These are phyloP conservation scores for Scheffersomyces ergatensis DNA, from an alignment of 805 yeast genomes.

Conservation along the genomic window DNA sequence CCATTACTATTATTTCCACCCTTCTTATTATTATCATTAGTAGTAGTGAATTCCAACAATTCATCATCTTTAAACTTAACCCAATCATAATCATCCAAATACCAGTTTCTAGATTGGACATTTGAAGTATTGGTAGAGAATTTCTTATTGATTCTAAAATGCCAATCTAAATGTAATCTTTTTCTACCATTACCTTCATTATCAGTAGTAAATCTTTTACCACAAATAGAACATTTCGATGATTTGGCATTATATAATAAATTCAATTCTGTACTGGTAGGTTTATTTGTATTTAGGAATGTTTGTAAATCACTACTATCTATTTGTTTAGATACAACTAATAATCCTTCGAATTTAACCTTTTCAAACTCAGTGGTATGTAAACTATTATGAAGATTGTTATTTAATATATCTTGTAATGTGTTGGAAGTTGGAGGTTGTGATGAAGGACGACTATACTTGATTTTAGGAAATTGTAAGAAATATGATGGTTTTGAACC, in stretches of 20 bases:
- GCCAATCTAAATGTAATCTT: constrained; percentile 88
- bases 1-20: background rate
- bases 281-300: constrained; percentile 36
- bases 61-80: constrained; percentile 67
- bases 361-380: constrained; percentile 33
- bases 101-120: constrained; percentile 82
- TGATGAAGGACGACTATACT: constrained; percentile 17
- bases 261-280: constrained; percentile 26
- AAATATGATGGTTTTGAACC: constrained; percentile 34
- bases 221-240: constrained; percentile 85
- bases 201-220: constrained; percentile 73
- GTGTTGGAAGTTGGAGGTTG: constrained; percentile 16
- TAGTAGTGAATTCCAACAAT: constrained; percentile 33
- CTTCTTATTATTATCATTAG: constrained; percentile 3
- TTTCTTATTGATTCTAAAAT: constrained; percentile 84
- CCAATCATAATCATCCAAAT: constrained; percentile 71
- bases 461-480: constrained; percentile 28
- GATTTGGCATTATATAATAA: constrained; percentile 60
- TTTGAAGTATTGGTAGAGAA: constrained; percentile 32
- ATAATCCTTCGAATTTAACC: constrained; percentile 28
- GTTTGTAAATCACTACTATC: constrained; percentile 23
- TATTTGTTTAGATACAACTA: constrained; percentile 19
- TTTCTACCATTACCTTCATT: constrained; percentile 52
- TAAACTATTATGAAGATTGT: constrained; percentile 9
- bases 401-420: constrained; percentile 19